Evolutionary conservation across 1,284 basidiomycete genomes (phyloP), one percentile per base, ranked within the genome.

Genomic region (Singerocomus inundabilis): DNA sequence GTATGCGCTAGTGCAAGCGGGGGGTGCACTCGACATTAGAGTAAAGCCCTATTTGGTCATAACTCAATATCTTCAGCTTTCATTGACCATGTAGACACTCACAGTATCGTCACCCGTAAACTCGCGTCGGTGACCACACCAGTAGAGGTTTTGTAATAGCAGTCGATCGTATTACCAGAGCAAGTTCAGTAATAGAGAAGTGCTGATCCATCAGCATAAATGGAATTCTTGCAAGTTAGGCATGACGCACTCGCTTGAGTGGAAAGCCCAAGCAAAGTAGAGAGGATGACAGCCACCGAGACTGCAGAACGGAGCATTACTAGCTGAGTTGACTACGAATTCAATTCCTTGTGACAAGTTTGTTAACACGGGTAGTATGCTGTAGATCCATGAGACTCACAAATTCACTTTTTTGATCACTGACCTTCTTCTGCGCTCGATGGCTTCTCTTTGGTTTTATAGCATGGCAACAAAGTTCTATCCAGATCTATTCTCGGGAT

Each of bases 291-390:
- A 16, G 15, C 33, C 8, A 24, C n/a, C 6, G 41, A 45, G 11
- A 45, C 26, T n/a, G 34, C 37, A 16, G 51, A 43, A 21, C 12
- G 39, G 36, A 30, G 36, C 54, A 55, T 54, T 37, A 9, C 37
- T 53, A 12, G 29, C 18, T 13, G 16, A 21, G 2, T 28, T 11
- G 28, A 28, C 6, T 29, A 24, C 29, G 12, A 26, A 16, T 39
- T 24, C 9, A 12, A n/a, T n/a, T n/a, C n/a, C n/a, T n/a, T n/a
- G 8, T 36, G 9, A n/a, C 18, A 26, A 35, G 18, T 33, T n/a
- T 32, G 15, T 10, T 11, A 32, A 13, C 16, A 2, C 2, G 31
- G 16, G 8, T 4, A 26, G n/a, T n/a, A 30, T 26, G 30, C 16
- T 34, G 0, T 15, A 30, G 15, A 43, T 21, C 9, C 10, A 26